phyloP scores from a whole-genome alignment of 768 basidiomycete genomes.

The Lentinula detonsa region DNA sequence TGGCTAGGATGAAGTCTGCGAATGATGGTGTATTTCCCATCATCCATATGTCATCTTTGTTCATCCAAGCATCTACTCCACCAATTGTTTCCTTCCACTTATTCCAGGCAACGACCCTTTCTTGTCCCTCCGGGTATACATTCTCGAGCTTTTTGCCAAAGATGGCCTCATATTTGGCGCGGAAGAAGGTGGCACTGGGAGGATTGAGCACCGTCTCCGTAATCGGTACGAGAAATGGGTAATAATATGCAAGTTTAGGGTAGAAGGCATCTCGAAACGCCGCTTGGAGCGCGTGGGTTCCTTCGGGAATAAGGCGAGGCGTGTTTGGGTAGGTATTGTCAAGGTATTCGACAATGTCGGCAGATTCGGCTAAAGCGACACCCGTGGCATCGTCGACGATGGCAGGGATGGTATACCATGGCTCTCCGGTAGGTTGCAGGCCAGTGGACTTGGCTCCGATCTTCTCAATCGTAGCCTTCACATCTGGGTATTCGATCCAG shows the following conservation, averaged over 20 bases:
- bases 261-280: slow-evolving; percentile 25
- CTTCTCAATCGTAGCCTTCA: slow-evolving; percentile 28
- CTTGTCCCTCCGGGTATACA: neutral
- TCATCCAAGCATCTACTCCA: slow-evolving; percentile 4
- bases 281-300: slow-evolving; percentile 30
- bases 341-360: slow-evolving; percentile 42
- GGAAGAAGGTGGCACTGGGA: neutral
- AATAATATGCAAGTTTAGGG: neutral
- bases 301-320: slow-evolving; percentile 30
- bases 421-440: slow-evolving; percentile 23
- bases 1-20: slow-evolving; percentile 18
- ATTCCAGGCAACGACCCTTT: neutral
- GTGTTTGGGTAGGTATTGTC: slow-evolving; percentile 42
- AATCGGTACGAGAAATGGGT: neutral
- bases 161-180: neutral
- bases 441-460: slow-evolving; percentile 27
- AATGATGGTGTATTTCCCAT: slow-evolving; percentile 18
- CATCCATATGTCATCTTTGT: slow-evolving; percentile 10
- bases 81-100: slow-evolving; percentile 13
- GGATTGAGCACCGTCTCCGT: neutral
- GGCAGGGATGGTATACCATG: slow-evolving; percentile 40
- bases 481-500: slow-evolving; percentile 49
- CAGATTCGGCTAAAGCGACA: slow-evolving; percentile 32
- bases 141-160: neutral
- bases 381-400: slow-evolving; percentile 42